Evolutionary conservation across 2,329 filamentous ascomycete species (phyloP), one percentile per base, ranked within the genome.

Genomic region (Cryphonectria parasitica): DNA sequence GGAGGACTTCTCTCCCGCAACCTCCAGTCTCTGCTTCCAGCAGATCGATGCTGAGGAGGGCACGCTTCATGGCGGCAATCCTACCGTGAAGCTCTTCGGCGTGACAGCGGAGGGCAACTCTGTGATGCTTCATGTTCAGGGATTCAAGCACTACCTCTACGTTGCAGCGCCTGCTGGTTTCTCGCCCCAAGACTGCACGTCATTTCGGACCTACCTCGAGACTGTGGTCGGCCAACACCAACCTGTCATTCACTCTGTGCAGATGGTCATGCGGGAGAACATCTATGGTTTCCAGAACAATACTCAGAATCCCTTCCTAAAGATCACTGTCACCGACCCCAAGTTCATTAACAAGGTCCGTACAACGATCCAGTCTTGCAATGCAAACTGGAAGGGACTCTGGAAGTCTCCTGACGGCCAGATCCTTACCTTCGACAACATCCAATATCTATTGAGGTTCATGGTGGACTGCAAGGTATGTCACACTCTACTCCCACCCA

Each of bases 1-100:
- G 5, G 79, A 78, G n/a, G 79, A 83, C 68, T 89, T 88, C 71
- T 75, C 82, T 71, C 86, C 90, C 11, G 79, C 87, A 67, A 89
- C 82, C 49, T 89, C 96, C 74, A 90, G 83, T 74, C 84, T 99
- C n/a, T 90, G 88, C 74, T 98, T 99, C 78, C 96, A 99, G 82
- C 92, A 97, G 77, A 99, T 99, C 75, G 97, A 99, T 77, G 92
- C 90, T 0, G 95, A 98, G 78, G 95, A 99, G 79, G 95, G 96
- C 28, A 92, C 90, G 3, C 80, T 98, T 1, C 84, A 91, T 78
- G 92, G 92, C 64, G 93, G 93, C 28, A 90, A 82, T 77, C 85
- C 93, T 0, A 91, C 93, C 0, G 89, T 99, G 70, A 97, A 96
- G 83, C 87, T 99, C 28, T 99, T 98, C 81, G 96, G 96, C 76